Evolutionary conservation across 108 stramenopile species (phyloP).

Genomic region (Cyclotella kingstonii): DNA sequence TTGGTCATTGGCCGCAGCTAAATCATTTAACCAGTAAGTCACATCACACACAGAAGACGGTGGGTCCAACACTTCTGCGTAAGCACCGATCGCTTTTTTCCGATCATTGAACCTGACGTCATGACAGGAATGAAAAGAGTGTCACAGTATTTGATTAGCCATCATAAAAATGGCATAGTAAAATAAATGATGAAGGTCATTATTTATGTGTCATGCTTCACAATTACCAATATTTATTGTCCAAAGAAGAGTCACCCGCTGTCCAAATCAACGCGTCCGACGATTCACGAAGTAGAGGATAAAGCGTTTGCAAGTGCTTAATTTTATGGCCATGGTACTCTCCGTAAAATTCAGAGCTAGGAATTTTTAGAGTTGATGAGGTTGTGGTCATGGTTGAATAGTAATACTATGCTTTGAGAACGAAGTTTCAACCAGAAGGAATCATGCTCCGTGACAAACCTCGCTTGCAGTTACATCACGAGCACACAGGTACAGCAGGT

Average conservation of each 20-base stretch:
- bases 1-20: slow-evolving; percentile 7
- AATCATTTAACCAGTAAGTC: slow-evolving; percentile 77
- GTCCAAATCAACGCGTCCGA: slow-evolving; percentile 67
- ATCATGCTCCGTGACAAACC: too few relatives aligned
- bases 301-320: slow-evolving; percentile 49
- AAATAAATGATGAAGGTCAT: background rate
- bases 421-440: too few relatives aligned
- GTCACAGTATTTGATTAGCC: background rate
- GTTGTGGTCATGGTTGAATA: slow-evolving; percentile 1
- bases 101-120: slow-evolving; percentile 36
- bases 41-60: slow-evolving; percentile 67
- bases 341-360: slow-evolving; percentile 49
- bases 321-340: slow-evolving; percentile 79
- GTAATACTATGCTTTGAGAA: too few relatives aligned
- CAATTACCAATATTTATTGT: slow-evolving; percentile 79
- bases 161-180: background rate
- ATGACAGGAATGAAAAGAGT: background rate
- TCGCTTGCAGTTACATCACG: too few relatives aligned
- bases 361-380: slow-evolving; percentile 31
- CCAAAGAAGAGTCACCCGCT: slow-evolving; percentile 70
- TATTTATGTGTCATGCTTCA: background rate
- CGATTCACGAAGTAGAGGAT: slow-evolving; percentile 51
- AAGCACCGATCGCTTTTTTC: slow-evolving; percentile 56
- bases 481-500: too few relatives aligned
- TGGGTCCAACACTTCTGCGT: slow-evolving; percentile 54